Evolutionary conservation across 257 asterid species (phyloP), one percentile per base, ranked within the genome.

Genomic region (Verbascum thapsus): DNA sequence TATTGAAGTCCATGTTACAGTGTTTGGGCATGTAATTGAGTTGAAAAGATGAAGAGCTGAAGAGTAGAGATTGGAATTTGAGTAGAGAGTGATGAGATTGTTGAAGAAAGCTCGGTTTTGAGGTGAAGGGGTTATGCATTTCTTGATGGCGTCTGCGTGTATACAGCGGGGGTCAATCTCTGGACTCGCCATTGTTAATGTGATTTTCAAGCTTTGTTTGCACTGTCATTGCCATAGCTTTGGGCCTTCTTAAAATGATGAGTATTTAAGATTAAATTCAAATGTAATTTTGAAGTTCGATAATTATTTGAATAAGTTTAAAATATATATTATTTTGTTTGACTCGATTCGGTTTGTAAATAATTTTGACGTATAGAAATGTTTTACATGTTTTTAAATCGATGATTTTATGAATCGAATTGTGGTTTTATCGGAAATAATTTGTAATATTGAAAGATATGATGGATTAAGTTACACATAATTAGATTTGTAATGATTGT

Each of bases 1-100:
- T 15, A 87, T 69, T 35, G 95, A 69, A 16, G 94, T 79, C 90
- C 91, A 91, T 50, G 98, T 82, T 75, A 79, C 96, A 37, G 82
- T 76, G 65, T 91, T 85, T 10, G 90, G 98, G 42, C 71, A 52
- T 7, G 87, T 74, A 35, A 86, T 88, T 4, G 95, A 63, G 65
- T 66, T 66, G 75, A 88, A 91, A 72, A 91, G 73, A 7, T 73
- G 78, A 45, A 80, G 83, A 16, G 94, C 88, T 2, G 74, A 66
- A 35, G 80, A 54, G 7, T 55, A 76, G 68, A 71, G 83, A 65
- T 81, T 77, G 76, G 72, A 61, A 39, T 74, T 84, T 54, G 96
- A 79, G 87, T 91, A 88, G 39, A 82, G 80, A 17, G 90, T 84
- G 74, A 91, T 86, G 80, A 86, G 88, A 40, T 70, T 79, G 83